A percentile compares a stretch with the other conserved stretches of the same genome.
phyloP scores from a whole-genome alignment of 2,329 filamentous ascomycete species.

The Calonectria montana region DNA sequence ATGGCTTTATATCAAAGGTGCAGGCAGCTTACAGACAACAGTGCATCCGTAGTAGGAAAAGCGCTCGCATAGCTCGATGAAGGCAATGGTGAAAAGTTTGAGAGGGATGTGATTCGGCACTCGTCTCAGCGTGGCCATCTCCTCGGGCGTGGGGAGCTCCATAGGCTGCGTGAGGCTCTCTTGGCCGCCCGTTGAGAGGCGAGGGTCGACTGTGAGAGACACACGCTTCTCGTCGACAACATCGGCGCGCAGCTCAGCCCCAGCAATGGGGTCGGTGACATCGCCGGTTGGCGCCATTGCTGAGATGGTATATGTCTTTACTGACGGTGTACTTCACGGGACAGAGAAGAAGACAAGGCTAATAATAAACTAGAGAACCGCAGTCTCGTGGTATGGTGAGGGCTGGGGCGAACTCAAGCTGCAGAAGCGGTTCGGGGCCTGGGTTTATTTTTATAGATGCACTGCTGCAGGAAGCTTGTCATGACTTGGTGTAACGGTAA shows the following conservation, averaged over 20 bases:
- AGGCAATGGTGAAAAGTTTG: slow-evolving; percentile 71
- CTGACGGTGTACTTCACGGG: background rate
- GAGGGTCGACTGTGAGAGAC: slow-evolving; percentile 33
- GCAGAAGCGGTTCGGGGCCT: background rate
- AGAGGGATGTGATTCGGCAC: slow-evolving; percentile 69
- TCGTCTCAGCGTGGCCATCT: slow-evolving; percentile 63
- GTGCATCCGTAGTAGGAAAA: slow-evolving; percentile 79
- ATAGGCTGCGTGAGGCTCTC: background rate
- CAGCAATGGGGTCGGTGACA: slow-evolving; percentile 50
- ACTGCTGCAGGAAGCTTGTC: background rate
- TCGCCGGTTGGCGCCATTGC: slow-evolving; percentile 47
- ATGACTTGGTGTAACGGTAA: background rate
- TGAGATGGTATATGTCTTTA: background rate
- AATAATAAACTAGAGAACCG: background rate
- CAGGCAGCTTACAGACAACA: slow-evolving; percentile 68
- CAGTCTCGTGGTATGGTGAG: background rate
- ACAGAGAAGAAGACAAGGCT: background rate
- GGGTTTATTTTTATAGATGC: background rate
- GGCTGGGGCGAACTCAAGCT: background rate
- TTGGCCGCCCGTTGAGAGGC: background rate
- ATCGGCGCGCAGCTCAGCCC: slow-evolving; percentile 43
- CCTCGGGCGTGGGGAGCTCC: slow-evolving; percentile 45
- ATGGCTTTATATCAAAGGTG: background rate
- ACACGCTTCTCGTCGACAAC: slow-evolving; percentile 46
- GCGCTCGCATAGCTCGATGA: slow-evolving; percentile 77